phyloP scores from a whole-genome alignment of 139 green algal genomes.

The Eudorina sp. region DNA sequence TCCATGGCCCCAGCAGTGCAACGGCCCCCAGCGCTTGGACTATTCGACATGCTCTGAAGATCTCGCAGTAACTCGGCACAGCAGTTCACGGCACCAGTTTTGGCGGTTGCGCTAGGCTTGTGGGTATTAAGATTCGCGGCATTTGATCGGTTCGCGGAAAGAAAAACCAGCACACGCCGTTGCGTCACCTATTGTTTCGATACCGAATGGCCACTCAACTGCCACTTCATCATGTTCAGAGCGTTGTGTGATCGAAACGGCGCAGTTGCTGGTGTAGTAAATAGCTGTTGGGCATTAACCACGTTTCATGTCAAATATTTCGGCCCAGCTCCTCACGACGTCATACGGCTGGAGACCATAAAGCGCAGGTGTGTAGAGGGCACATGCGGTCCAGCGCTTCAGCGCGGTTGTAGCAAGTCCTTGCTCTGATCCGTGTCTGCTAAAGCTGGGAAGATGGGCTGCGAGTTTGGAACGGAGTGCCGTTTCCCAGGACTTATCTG shows the following conservation, averaged over 20 bases:
- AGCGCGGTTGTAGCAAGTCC: neutral
- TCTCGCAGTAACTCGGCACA: neutral
- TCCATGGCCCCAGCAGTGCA: no score
- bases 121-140: conserved; percentile 9
- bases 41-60: no score
- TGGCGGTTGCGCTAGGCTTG: neutral
- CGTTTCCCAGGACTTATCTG: neutral
- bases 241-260: conserved; percentile 14
- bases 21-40: no score
- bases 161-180: conserved; percentile 3
- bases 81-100: neutral
- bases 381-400: neutral
- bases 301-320: conserved; percentile 14
- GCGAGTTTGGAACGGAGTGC: neutral
- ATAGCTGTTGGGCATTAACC: neutral
- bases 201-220: neutral
- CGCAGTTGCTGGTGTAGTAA: conserved; percentile 12
- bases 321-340: neutral
- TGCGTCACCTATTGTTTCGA: conserved; percentile 3
- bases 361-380: neutral
- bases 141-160: conserved; percentile 10
- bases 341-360: neutral
- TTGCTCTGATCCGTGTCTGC: neutral
- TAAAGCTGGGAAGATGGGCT: neutral
- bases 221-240: neutral